Evolutionary conservation across 306 rosid species (phyloP).

Genomic region (Citrullus colocynthis): DNA sequence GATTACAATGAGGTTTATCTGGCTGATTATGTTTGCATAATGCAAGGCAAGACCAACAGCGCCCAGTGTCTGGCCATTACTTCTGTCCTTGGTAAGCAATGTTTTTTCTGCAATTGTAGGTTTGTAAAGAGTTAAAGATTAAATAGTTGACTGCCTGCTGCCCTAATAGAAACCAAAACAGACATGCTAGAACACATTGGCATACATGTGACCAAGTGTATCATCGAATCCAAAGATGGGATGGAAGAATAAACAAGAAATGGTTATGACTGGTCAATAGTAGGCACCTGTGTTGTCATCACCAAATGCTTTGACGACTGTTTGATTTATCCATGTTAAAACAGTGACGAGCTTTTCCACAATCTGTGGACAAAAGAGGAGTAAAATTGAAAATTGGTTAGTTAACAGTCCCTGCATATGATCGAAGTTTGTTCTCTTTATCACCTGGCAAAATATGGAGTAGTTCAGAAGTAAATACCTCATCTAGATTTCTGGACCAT

Average conservation of each 20-base stretch:
- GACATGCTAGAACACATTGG: neutral
- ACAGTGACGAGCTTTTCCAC: slow-evolving; percentile 74
- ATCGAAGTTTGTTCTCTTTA: neutral
- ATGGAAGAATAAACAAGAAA: no score
- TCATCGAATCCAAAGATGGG: no score
- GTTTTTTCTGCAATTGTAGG: slow-evolving; percentile 27
- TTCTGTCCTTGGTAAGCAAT: slow-evolving; percentile 10
- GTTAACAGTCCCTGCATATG: neutral
- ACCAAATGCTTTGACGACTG: slow-evolving; percentile 52
- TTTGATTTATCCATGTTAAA: slow-evolving; percentile 51
- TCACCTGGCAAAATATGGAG: neutral
- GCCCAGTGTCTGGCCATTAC: slow-evolving; percentile 54
- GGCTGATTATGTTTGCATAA: slow-evolving; percentile 76
- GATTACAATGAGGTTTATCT: slow-evolving; percentile 71
- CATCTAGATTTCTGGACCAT: slow-evolving; percentile 73
- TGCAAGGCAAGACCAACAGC: slow-evolving; percentile 87
- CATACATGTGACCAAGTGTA: no score
- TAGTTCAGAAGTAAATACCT: slow-evolving; percentile 38
- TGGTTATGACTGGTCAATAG: neutral
- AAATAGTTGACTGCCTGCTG: neutral
- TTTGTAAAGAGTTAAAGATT: neutral
- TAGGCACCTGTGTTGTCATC: slow-evolving; percentile 34
- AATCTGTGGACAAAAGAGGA: slow-evolving; percentile 44
- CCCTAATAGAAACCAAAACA: neutral
- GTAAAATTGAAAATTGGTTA: neutral